phyloP scores from a whole-genome alignment of 2,329 filamentous ascomycete genomes.

The Aspergillus ochraceus region DNA sequence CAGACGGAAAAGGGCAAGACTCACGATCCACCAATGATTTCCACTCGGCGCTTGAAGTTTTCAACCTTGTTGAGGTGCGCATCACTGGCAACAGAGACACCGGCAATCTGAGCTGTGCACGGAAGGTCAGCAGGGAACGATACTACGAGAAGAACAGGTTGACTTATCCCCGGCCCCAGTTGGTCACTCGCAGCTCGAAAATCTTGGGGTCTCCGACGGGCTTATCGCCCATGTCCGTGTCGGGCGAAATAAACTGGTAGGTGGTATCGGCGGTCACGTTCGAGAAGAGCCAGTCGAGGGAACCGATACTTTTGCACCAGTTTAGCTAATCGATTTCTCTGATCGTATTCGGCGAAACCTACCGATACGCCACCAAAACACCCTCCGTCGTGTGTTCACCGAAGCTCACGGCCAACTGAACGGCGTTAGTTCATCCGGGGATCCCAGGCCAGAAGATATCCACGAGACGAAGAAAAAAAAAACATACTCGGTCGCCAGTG shows the following conservation, averaged over 20 bases:
- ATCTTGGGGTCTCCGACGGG: slow-evolving; percentile 42
- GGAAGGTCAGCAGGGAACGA: slow-evolving; percentile 16
- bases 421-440: slow-evolving; percentile 1
- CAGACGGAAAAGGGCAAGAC: slow-evolving; percentile 22
- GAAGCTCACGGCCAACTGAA: slow-evolving; percentile 52
- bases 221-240: slow-evolving; percentile 46
- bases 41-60: slow-evolving; percentile 38
- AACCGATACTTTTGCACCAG: slow-evolving; percentile 46
- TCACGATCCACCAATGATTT: slow-evolving; percentile 47
- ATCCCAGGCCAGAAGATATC: not conserved
- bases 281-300: slow-evolving; percentile 61
- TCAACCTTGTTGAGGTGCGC: slow-evolving; percentile 48
- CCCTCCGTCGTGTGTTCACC: slow-evolving; percentile 52
- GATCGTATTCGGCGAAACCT: not conserved
- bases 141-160: not conserved
- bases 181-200: slow-evolving; percentile 61
- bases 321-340: not conserved
- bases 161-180: slow-evolving; percentile 58
- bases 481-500: slow-evolving; percentile 47
- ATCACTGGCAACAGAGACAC: slow-evolving; percentile 51
- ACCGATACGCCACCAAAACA: slow-evolving; percentile 56
- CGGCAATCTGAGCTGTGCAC: slow-evolving; percentile 52
- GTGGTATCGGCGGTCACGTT: slow-evolving; percentile 59
- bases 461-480: not conserved
- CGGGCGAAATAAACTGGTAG: slow-evolving; percentile 56